Base-by-base conservation (phyloP, 2,329 filamentous ascomycete species). In the Cladobotryum mycophilum region DNA sequence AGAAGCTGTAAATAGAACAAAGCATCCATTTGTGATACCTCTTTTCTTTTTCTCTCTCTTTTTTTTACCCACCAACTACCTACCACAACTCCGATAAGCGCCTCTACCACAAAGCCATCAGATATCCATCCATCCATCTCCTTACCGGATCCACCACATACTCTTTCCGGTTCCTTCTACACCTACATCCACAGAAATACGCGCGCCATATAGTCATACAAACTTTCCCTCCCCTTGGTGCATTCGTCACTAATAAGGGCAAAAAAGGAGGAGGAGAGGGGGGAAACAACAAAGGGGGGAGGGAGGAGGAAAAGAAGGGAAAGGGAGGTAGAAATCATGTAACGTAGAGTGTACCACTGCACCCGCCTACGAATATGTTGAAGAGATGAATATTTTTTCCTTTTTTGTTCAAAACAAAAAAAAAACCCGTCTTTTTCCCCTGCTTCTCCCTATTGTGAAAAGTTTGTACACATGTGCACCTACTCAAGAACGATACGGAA, bases 1-100 rank as follows among this genome's bases (percentile, higher is more conserved):
- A 70, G 60, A 82, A 76, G 71, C 71, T 83, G 73, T 82, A 78
- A 71, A 65, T 60, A 57, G 38, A 52, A 30, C 25, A 30, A 30
- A 30, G 25, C 25, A 30, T 11, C 25, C 25, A 30, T 30, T 30
- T 30, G 25, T 30, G 25, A 30, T 30, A 30, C 25, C 25, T 18
- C 8, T n/a, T 14, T 14, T 35, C 18, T 30, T 58, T 58, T 58
- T 53, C 62, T 62, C 60, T 58, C 60, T 60, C 5, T 9, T 25
- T 8, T 12, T 18, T 11, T 14, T 14, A 13, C 22, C 42, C 7
- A 33, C 42, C 6, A n/a, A 3, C 22, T 22, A 45, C 18, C 22
- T 22, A 22, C 13, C 11, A 15, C 14, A n/a, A 45, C 22, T 15
- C 13, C 6, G 6, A 34, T 12, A 30, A 30, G 25, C 25, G 25